A percentile compares a stretch with the other conserved stretches of the same genome.
Evolutionary conservation across 2,329 filamentous ascomycete genomes (phyloP).

Genomic region (Alternaria gansuensis): DNA sequence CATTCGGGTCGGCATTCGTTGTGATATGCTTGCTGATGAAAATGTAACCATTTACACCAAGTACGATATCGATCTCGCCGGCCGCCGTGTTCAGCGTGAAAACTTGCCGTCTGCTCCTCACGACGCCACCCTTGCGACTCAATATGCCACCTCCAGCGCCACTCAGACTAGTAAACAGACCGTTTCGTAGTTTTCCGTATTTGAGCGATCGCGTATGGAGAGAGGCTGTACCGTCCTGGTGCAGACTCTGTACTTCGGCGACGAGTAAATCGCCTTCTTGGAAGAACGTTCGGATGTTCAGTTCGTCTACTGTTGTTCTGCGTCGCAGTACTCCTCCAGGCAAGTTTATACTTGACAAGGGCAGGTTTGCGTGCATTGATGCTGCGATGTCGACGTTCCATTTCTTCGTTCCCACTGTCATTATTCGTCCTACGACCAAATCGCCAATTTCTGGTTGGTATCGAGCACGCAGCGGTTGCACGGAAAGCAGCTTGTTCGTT

Average conservation of each 20-base stretch:
- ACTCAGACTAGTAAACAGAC: slow-evolving; percentile 82
- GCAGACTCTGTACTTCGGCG: slow-evolving; percentile 91
- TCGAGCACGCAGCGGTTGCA: slow-evolving; percentile 86
- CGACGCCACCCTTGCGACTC: slow-evolving; percentile 72
- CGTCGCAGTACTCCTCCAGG: slow-evolving; percentile 92
- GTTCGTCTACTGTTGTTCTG: slow-evolving; percentile 92
- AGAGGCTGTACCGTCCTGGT: slow-evolving; percentile 83
- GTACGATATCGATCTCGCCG: slow-evolving; percentile 80
- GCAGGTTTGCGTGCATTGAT: slow-evolving; percentile 82
- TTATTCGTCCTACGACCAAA: slow-evolving; percentile 89
- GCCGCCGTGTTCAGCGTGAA: slow-evolving; percentile 73
- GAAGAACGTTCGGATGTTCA: slow-evolving; percentile 98
- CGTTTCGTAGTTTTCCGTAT: slow-evolving; percentile 95
- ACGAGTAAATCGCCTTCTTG: slow-evolving; percentile 92
- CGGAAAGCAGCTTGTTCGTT: slow-evolving; percentile 95
- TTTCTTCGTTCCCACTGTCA: slow-evolving; percentile 89
- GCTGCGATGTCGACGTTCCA: slow-evolving; percentile 97
- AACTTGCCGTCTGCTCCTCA: slow-evolving; percentile 82
- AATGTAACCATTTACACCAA: slow-evolving; percentile 96
- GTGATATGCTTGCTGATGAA: slow-evolving; percentile 90
- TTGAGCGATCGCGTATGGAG: slow-evolving; percentile 90
- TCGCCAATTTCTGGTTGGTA: slow-evolving; percentile 98
- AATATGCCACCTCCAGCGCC: slow-evolving; percentile 74
- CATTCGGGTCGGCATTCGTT: slow-evolving; percentile 61
- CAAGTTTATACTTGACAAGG: slow-evolving; percentile 90